phyloP scores from a whole-genome alignment of 129 eudicot genomes.

The Flaveria brownii region DNA sequence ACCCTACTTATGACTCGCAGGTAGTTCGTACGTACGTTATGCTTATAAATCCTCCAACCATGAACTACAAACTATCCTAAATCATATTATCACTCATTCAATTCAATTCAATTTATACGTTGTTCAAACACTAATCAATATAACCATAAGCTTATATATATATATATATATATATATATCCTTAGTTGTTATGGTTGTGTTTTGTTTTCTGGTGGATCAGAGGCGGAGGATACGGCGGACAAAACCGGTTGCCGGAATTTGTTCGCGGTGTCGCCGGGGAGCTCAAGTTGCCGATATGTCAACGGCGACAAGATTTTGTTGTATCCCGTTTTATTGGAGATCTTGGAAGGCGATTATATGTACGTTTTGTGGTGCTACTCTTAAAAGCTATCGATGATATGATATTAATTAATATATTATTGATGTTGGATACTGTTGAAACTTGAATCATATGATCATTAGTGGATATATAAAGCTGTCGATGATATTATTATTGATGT shows the following conservation, averaged over 20 bases:
- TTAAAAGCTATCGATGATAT: constrained; percentile 51
- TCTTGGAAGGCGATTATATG: constrained; percentile 81
- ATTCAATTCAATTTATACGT: not conserved
- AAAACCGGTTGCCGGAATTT: constrained; percentile 79
- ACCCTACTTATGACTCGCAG: constrained; percentile 19
- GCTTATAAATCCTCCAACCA: constrained; percentile 28
- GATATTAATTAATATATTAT: not conserved
- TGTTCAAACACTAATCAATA: not conserved
- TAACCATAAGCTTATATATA: not conserved
- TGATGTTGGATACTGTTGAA: not conserved
- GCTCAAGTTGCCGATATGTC: constrained; percentile 84
- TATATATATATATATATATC: too few species aligned
- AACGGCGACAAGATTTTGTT: constrained; percentile 77
- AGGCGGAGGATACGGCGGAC: constrained; percentile 49
- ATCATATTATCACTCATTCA: not conserved
- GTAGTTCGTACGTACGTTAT: constrained; percentile 16
- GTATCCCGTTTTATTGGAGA: constrained; percentile 69
- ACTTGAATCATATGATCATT: not conserved
- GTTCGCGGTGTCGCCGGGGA: constrained; percentile 83
- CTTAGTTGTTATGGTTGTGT: constrained; percentile 50
- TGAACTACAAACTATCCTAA: constrained; percentile 11
- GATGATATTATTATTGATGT: constrained; percentile 6
- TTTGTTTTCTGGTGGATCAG: constrained; percentile 80
- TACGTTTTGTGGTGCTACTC: constrained; percentile 78
- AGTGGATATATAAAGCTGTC: constrained; percentile 37